phyloP scores from a whole-genome alignment of 2,329 filamentous ascomycete genomes.

The Alternaria angustiovoidea region DNA sequence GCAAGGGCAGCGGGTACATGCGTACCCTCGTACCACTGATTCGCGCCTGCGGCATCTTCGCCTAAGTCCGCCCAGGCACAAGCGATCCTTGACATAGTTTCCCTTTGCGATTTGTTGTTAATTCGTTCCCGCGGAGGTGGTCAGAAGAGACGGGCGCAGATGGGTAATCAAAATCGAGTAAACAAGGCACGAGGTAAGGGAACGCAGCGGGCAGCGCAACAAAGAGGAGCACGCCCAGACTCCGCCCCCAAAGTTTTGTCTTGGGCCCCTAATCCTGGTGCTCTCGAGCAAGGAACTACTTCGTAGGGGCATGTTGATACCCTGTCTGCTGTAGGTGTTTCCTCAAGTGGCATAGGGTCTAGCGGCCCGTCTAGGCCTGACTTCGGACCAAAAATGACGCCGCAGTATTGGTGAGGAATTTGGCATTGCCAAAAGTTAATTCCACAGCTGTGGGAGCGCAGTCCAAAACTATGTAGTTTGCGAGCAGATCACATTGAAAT shows the following conservation, averaged over 20 bases:
- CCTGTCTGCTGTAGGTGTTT: background rate
- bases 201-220: conserved; percentile 7
- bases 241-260: conserved; percentile 10
- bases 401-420: conserved; percentile 5
- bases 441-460: background rate
- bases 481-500: conserved; percentile 6
- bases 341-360: background rate
- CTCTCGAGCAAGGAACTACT: conserved; percentile 7
- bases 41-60: conserved; percentile 12
- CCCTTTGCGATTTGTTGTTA: background rate
- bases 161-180: background rate
- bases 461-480: background rate
- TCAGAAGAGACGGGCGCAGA: background rate
- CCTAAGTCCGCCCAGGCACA: conserved; percentile 20
- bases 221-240: conserved; percentile 4
- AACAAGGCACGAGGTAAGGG: conserved; percentile 3
- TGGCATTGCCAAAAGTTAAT: conserved; percentile 8
- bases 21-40: conserved; percentile 18
- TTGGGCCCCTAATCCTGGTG: conserved; percentile 1
- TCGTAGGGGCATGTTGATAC: background rate
- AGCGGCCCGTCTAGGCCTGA: conserved; percentile 6
- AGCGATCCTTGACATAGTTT: conserved; percentile 23
- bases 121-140: background rate
- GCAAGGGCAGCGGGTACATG: conserved; percentile 16
- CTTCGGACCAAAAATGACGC: conserved; percentile 6